A percentile compares a stretch with the other conserved stretches of the same genome.
These are phyloP conservation scores for Neonectria ditissima DNA, from an alignment of 2,329 filamentous ascomycete species.

Conservation along the genomic window DNA sequence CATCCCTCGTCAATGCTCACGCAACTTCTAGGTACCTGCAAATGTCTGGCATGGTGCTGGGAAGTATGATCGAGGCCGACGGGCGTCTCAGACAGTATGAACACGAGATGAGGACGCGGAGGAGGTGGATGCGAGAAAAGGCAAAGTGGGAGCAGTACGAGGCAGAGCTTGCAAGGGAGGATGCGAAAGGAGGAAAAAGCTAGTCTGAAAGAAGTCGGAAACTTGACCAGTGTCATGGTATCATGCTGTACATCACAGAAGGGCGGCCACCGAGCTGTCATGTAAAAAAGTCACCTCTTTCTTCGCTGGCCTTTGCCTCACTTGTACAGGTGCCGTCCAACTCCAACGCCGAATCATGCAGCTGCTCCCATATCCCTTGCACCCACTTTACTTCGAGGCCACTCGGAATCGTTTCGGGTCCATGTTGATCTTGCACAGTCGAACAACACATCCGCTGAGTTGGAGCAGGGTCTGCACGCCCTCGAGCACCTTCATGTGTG, in stretches of 20 bases:
- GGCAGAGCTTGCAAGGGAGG: slow-evolving; percentile 65
- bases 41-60: slow-evolving; percentile 88
- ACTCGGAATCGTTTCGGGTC: slow-evolving; percentile 81
- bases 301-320: slow-evolving; percentile 33
- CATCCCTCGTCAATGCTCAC: slow-evolving; percentile 13
- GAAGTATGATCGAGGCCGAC: slow-evolving; percentile 82
- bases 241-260: slow-evolving; percentile 35
- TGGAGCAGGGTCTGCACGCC: slow-evolving; percentile 96
- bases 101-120: slow-evolving; percentile 71
- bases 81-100: slow-evolving; percentile 75
- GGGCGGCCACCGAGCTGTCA: slow-evolving; percentile 31
- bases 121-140: slow-evolving; percentile 71
- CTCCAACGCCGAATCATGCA: slow-evolving; percentile 52
- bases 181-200: slow-evolving; percentile 47
- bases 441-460: slow-evolving; percentile 90
- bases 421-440: slow-evolving; percentile 97
- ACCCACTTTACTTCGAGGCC: slow-evolving; percentile 49
- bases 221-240: slow-evolving; percentile 22
- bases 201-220: slow-evolving; percentile 11
- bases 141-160: slow-evolving; percentile 78
- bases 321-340: slow-evolving; percentile 36
- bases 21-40: slow-evolving; percentile 73
- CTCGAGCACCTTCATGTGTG: slow-evolving; percentile 99
- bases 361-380: slow-evolving; percentile 28
- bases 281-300: slow-evolving; percentile 42